Percentiles rank a stretch among this genome's conserved stretches.
Evolutionary conservation across 345 rosid species (phyloP).

Genomic region (Bruguiera parviflora): DNA sequence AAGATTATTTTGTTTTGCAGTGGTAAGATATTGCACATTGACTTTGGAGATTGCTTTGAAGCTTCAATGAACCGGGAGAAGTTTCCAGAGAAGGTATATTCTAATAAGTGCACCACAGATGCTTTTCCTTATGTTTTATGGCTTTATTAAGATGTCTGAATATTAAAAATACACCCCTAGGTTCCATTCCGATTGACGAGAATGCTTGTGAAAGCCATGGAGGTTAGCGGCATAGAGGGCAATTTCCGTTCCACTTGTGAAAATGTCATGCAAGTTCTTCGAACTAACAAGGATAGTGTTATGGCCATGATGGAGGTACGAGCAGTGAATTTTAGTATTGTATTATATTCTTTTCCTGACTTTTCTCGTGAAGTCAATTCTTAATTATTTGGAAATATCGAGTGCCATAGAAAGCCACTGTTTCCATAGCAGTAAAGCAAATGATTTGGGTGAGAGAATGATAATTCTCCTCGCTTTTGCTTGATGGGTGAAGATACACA

Average conservation of each 20-base stretch:
- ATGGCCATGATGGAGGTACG: slow-evolving; percentile 99
- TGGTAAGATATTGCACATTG: slow-evolving; percentile 96
- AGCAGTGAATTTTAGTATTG: slow-evolving; percentile 5
- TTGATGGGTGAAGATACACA: too few species aligned
- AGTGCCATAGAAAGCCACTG: neutral
- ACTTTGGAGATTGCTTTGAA: slow-evolving; percentile 99
- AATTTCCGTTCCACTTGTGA: slow-evolving; percentile 92
- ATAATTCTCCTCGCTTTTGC: too few species aligned
- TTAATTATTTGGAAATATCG: neutral
- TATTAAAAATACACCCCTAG: slow-evolving; percentile 22
- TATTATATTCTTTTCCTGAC: neutral
- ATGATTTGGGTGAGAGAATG: too few species aligned
- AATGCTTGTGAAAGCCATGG: slow-evolving; percentile 99
- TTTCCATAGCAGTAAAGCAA: too few species aligned
- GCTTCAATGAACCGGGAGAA: slow-evolving; percentile 98
- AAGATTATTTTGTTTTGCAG: slow-evolving; percentile 41
- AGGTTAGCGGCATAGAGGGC: slow-evolving; percentile 97
- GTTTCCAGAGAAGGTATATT: slow-evolving; percentile 88
- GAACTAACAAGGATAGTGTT: slow-evolving; percentile 84
- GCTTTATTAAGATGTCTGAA: neutral
- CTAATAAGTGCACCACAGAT: neutral
- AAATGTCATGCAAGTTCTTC: slow-evolving; percentile 95
- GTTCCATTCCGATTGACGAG: slow-evolving; percentile 98
- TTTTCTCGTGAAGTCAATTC: neutral
- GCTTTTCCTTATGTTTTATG: neutral